Evolutionary conservation across 2,329 filamentous ascomycete genomes (phyloP), one percentile per base, ranked within the genome.

Genomic region (Claviceps digitariae): DNA sequence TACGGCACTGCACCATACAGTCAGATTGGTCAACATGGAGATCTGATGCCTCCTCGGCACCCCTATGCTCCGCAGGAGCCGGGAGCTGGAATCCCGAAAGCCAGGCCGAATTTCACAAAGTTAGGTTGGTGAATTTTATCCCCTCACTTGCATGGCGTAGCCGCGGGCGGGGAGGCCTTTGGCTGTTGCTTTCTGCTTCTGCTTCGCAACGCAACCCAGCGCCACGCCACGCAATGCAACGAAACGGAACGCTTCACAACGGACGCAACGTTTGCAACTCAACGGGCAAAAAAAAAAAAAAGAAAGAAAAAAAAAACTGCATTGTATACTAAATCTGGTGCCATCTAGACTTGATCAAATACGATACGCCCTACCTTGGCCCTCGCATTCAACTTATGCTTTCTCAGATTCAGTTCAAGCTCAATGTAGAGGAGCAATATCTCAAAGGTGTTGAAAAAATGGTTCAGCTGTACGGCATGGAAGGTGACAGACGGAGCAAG

Each of bases 381-480:
- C 91, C 93, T 56, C 90, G 94, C 61, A 98, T 98, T 64, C 93
- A 98, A 73, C 86, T 97, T 64, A 98, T 98, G 93, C 76, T 98
- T 64, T 95, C 93, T 48, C 93, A 98, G 69, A 84, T 98, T 58
- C 90, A 97, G 70, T 98, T 98, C 75, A 98, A 98, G 74, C 79
- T 98, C 57, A 95, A 93, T 60, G 93, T 98, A 29, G 93, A 98
- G 69, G 95, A 96, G 67, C 93, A 98, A 71, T 98, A 98, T 71
- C 90, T 97, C 60, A 94, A 95, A 65, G 93, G 93, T 57, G 93
- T 98, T 61, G 93, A 98, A 71, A 98, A 98, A 74, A 97, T 98
- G 93, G 88, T 96, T 48, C 89, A 93, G 67, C 76, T 98, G 38
- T 98, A 98, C 66, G 84, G 93, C 66, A 93, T 97, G 79, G 93